Percentiles rank a stretch among this genome's conserved stretches.
Evolutionary conservation across 2,329 filamentous ascomycete species (phyloP).

Genomic region (Penicillium sp.): DNA sequence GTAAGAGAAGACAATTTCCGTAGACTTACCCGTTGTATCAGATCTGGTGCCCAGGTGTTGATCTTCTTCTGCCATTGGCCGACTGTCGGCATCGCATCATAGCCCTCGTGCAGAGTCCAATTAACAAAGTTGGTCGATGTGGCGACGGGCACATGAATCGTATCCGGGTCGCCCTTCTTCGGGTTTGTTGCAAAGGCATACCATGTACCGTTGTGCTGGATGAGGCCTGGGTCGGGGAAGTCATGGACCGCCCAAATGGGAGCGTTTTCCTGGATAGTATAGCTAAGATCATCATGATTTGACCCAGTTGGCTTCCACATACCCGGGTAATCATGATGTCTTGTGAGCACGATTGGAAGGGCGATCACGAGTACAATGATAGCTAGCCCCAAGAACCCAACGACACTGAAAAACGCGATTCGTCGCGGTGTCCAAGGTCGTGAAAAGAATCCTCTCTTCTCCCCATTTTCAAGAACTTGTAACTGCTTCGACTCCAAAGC

Average conservation of each 20-base stretch:
- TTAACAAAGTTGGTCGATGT: constrained; percentile 49
- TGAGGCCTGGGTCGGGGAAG: constrained; percentile 33
- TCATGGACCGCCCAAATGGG: constrained; percentile 25
- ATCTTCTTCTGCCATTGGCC: constrained; percentile 54
- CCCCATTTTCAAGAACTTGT: neutral
- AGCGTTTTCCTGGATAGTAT: constrained; percentile 16
- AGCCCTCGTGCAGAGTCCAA: constrained; percentile 45
- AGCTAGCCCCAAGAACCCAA: constrained; percentile 10
- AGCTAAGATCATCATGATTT: constrained; percentile 17
- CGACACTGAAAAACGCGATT: constrained; percentile 6
- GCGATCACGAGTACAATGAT: constrained; percentile 22
- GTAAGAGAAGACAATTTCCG: neutral
- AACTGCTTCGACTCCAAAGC: neutral
- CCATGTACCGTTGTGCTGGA: constrained; percentile 35
- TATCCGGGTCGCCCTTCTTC: constrained; percentile 13
- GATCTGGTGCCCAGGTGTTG: constrained; percentile 63
- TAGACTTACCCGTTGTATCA: constrained; percentile 47
- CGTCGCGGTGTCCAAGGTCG: constrained; percentile 16
- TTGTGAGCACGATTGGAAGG: constrained; percentile 21
- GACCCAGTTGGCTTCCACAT: constrained; percentile 2
- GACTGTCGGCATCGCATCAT: constrained; percentile 54
- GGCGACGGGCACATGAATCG: constrained; percentile 55
- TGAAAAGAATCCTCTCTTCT: constrained; percentile 8
- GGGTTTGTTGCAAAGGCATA: constrained; percentile 35
- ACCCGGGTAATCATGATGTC: constrained; percentile 2